Conservation (phyloP, 441 rosid species). For the Melastoma candidum region DNA sequence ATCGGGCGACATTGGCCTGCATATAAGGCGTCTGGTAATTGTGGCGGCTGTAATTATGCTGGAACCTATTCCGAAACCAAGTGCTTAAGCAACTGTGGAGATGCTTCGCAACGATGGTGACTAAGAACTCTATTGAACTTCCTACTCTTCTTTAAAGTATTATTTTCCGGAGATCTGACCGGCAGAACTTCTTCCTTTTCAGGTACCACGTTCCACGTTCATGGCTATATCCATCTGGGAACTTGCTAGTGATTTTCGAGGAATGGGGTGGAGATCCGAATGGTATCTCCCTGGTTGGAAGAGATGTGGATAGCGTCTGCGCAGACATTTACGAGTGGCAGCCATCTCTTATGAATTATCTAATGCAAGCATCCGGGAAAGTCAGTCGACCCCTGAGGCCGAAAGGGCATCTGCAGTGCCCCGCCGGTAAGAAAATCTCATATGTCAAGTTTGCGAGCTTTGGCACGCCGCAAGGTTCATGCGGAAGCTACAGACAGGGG, state of each 20-base stretch:
- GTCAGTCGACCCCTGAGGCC: slow-evolving; percentile 77
- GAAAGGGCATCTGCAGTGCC: slow-evolving; percentile 75
- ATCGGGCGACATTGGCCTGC: slow-evolving; percentile 97
- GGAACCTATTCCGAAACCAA: slow-evolving; percentile 73
- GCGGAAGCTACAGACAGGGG: slow-evolving; percentile 80
- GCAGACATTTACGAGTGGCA: slow-evolving; percentile 94
- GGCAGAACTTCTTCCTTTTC: slow-evolving; percentile 1
- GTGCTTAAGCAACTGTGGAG: slow-evolving; percentile 81
- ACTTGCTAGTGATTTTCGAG: slow-evolving; percentile 85
- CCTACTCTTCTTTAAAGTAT: slow-evolving; percentile 5
- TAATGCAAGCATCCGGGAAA: slow-evolving; percentile 77
- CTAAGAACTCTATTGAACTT: slow-evolving; percentile 4
- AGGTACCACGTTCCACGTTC: slow-evolving; percentile 94
- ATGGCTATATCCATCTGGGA: slow-evolving; percentile 83
- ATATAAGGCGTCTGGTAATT: slow-evolving; percentile 71
- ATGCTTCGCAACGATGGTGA: slow-evolving; percentile 95
- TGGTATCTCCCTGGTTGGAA: slow-evolving; percentile 68
- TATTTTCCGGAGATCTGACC: no score
- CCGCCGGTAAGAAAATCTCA: slow-evolving; percentile 73
- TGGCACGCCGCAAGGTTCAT: slow-evolving; percentile 80
- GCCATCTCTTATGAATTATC: slow-evolving; percentile 72
- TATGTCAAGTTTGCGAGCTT: slow-evolving; percentile 88
- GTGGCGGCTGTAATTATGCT: slow-evolving; percentile 53
- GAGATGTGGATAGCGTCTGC: slow-evolving; percentile 77
- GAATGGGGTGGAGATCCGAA: slow-evolving; percentile 98